Evolutionary conservation across 2,329 filamentous ascomycete species (phyloP).

Genomic region (Penicillium sp.): DNA sequence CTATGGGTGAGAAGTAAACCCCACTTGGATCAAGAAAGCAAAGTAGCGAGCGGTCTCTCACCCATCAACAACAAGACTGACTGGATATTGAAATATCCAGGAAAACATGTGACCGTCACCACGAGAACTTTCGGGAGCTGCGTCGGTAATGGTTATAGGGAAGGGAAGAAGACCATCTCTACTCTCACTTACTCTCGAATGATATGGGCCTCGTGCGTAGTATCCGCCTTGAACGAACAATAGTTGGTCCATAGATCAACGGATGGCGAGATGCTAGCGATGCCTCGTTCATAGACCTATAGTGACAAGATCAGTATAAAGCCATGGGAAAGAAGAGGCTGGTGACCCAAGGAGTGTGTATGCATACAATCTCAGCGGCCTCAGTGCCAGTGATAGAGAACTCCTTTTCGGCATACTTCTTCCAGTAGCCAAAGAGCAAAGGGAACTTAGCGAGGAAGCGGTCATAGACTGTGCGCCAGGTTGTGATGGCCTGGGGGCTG

Average conservation of each 20-base stretch:
- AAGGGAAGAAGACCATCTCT: conserved; percentile 64
- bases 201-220: conserved; percentile 86
- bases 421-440: conserved; percentile 97
- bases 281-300: conserved; percentile 90
- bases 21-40: conserved; percentile 41
- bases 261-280: conserved; percentile 87
- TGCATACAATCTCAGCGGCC: conserved; percentile 86
- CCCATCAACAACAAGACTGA: conserved; percentile 45
- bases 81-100: conserved; percentile 33
- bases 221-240: conserved; percentile 96
- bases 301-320: conserved; percentile 5
- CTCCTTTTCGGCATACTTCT: conserved; percentile 97
- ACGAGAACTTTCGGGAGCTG: conserved; percentile 39
- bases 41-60: conserved; percentile 69
- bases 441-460: conserved; percentile 92
- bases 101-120: conserved; percentile 36
- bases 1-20: conserved; percentile 52
- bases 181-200: conserved; percentile 97
- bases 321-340: background rate
- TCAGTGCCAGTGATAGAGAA: conserved; percentile 97
- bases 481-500: conserved; percentile 85
- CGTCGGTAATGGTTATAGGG: conserved; percentile 51
- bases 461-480: conserved; percentile 84
- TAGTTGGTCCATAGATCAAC: conserved; percentile 98
- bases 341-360: background rate